phyloP scores from a whole-genome alignment of 305 asterid genomes.

The Plantago coronopus region DNA sequence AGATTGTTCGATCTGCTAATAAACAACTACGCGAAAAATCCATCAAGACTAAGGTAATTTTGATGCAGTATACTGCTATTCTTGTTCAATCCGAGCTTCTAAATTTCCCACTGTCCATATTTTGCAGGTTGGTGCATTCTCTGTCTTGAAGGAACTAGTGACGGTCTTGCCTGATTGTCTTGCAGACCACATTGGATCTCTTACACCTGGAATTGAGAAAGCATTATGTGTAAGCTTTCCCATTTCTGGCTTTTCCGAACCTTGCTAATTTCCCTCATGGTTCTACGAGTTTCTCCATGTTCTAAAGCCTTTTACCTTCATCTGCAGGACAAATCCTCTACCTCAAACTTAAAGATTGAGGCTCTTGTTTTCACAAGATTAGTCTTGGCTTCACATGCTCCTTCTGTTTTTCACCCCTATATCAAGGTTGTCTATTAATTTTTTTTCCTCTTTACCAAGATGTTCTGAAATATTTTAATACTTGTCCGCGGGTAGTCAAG shows the following conservation, averaged over 20 bases:
- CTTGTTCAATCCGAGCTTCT: slow-evolving; percentile 19
- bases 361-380: slow-evolving; percentile 96
- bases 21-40: slow-evolving; percentile 95
- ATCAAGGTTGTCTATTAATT: slow-evolving; percentile 61
- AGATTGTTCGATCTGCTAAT: slow-evolving; percentile 86
- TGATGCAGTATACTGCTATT: background rate
- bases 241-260: background rate
- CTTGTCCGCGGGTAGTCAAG: too few relatives aligned
- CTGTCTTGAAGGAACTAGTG: slow-evolving; percentile 89
- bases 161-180: slow-evolving; percentile 98
- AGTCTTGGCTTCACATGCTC: slow-evolving; percentile 84
- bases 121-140: slow-evolving; percentile 93
- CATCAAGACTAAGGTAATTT: slow-evolving; percentile 81
- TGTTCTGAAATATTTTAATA: too few relatives aligned
- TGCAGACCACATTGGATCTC: slow-evolving; percentile 96
- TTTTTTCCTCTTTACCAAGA: slow-evolving; percentile 1
- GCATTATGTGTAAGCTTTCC: slow-evolving; percentile 78
- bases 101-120: slow-evolving; percentile 15
- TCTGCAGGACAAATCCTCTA: slow-evolving; percentile 92
- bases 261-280: slow-evolving; percentile 17
- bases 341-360: slow-evolving; percentile 94
- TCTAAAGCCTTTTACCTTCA: slow-evolving; percentile 15
- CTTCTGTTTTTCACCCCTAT: slow-evolving; percentile 92
- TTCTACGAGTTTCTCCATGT: background rate
- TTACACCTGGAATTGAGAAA: slow-evolving; percentile 88